phyloP scores from a whole-genome alignment of 176 grass and related monocot species.

The barley (Hordeum vulgare) region MorexV3_pseudomolecules_assembly NC_058520.1:551128038-551128537 shows the following conservation, averaged over 20 bases:
- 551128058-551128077: conserved; percentile 38
- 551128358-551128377: not conserved
- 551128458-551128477: no score
- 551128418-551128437: no score
- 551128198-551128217: not conserved
- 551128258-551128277: not conserved
- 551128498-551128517: no score
- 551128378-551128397: no score
- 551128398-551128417: no score
- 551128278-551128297: not conserved
- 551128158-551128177: conserved; percentile 25
- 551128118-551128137: conserved; percentile 52
- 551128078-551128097: conserved; percentile 40
- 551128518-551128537: no score
- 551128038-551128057: conserved; percentile 23
- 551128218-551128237: not conserved
- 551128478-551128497: no score
- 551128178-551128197: not conserved
- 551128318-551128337: not conserved
- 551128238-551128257: conserved; percentile 23
- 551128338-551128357: not conserved
- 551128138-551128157: conserved; percentile 60
- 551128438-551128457: no score
- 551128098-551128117: conserved; percentile 51
- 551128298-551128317: not conserved